A percentile compares a stretch with the other conserved stretches of the same genome.
phyloP scores from a whole-genome alignment of 164 flowering plant species.

The Stephania cephalantha region DNA sequence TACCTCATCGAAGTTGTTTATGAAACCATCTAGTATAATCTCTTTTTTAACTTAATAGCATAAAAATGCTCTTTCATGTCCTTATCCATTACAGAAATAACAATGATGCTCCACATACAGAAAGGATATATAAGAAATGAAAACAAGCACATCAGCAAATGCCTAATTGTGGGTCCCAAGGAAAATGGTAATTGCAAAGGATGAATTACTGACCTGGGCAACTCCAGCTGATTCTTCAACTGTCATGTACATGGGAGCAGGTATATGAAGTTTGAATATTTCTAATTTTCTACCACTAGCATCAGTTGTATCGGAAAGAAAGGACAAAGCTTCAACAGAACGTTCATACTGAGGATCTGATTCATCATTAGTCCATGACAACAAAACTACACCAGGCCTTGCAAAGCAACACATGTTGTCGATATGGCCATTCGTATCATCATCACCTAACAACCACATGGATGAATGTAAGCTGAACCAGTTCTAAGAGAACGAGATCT shows the following conservation, averaged over 20 bases:
- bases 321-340: constrained; percentile 60
- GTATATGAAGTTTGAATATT: constrained; percentile 78
- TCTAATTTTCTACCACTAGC: constrained; percentile 70
- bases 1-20: too few species aligned
- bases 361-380: constrained; percentile 94
- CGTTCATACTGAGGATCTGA: constrained; percentile 80
- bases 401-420: constrained; percentile 98
- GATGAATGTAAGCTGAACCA: neutral
- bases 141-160: neutral
- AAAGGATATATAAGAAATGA: neutral
- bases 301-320: constrained; percentile 68
- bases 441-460: constrained; percentile 61
- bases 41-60: neutral
- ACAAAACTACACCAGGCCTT: constrained; percentile 82
- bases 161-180: neutral
- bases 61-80: neutral
- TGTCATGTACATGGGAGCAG: constrained; percentile 87
- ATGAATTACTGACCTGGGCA: constrained; percentile 30
- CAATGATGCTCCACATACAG: neutral
- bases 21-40: too few species aligned
- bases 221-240: constrained; percentile 78
- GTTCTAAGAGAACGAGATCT: too few species aligned
- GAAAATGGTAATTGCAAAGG: neutral
- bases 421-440: constrained; percentile 96
- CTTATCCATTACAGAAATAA: neutral